These are phyloP conservation scores for Phaffia australis DNA, from an alignment of 768 basidiomycete genomes.

Conservation along the genomic window DNA sequence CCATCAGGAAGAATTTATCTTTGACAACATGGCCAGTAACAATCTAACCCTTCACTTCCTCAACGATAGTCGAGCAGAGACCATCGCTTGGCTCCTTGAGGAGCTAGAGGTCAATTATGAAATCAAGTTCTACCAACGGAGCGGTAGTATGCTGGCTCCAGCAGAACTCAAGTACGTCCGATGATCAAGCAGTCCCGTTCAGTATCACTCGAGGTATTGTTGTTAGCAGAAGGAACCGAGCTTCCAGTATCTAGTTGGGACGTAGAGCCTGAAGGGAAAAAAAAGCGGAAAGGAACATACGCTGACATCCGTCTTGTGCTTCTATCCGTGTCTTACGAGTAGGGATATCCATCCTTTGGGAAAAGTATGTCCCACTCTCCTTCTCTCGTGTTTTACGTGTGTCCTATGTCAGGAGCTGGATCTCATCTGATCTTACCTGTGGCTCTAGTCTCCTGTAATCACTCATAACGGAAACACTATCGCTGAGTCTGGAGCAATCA, in stretches of 20 bases:
- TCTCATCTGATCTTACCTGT: background rate
- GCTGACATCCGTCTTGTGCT: background rate
- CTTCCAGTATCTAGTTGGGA: background rate
- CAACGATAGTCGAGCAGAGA: constrained; percentile 20
- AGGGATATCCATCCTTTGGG: too few species aligned
- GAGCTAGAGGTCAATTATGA: constrained; percentile 19
- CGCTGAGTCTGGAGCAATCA: constrained; percentile 25
- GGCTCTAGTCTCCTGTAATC: constrained; percentile 23
- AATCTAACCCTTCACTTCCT: constrained; percentile 23
- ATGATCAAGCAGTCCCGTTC: background rate
- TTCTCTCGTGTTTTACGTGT: background rate
- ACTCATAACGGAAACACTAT: constrained; percentile 13
- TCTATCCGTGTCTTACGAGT: too few species aligned
- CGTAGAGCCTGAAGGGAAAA: background rate
- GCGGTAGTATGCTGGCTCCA: constrained; percentile 13
- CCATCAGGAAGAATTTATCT: too few species aligned
- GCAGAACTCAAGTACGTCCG: constrained; percentile 18
- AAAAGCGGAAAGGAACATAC: background rate
- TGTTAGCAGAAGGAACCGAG: background rate
- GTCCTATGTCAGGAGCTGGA: background rate
- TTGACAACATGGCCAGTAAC: too few species aligned
- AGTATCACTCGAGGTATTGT: background rate
- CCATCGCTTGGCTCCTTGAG: constrained; percentile 24
- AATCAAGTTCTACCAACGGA: constrained; percentile 12
- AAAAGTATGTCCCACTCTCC: too few species aligned